Evolutionary conservation across 192 early-diverging fungal species (phyloP), one percentile per base, ranked within the genome.

Genomic region (Coemansia umbellata): DNA sequence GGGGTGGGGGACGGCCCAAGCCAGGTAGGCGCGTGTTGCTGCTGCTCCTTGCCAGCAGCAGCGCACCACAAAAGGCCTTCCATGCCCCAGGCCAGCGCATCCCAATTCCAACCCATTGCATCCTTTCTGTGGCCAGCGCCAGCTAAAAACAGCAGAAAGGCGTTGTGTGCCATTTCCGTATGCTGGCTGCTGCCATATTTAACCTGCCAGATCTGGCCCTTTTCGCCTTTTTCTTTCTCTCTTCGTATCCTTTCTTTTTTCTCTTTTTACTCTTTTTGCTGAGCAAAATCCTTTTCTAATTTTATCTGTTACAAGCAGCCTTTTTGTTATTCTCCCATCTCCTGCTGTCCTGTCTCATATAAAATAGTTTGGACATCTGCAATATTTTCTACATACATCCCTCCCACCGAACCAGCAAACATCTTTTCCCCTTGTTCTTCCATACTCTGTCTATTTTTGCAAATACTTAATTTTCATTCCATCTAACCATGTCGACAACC

Each of bases 201-300:
- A 62, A 62, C 59, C 40, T 21, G 33, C 24, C 37, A 30, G 30
- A 37, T 17, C 31, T 26, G 50, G 18, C 48, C 43, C 18, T 28
- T 45, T 14, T 26, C 47, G 48, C 47, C 27, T 47, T 36, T 48
- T 35, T 36, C 17, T 15, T n/a, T 41, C 44, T 37, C 54, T 61
- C 47, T 48, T 36, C 31, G 21, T 39, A 43, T 42, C 42, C 40
- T 31, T 56, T 37, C 43, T 32, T 42, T 55, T 35, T 55, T 55
- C 47, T 27, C 27, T 41, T 51, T 41, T 42, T 59, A 47, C 47
- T 64, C 57, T 50, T 66, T 74, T 63, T 63, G 63, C 70, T 60
- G 63, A 58, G 70, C 63, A 63, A 62, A 61, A 60, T 22, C n/a
- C 28, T 42, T 36, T 42, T 55, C 45, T 59, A 47, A 50, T 42